Conservation (phyloP, 1,139 yeast genomes). For the Geotrichum phurueaensis region DNA sequence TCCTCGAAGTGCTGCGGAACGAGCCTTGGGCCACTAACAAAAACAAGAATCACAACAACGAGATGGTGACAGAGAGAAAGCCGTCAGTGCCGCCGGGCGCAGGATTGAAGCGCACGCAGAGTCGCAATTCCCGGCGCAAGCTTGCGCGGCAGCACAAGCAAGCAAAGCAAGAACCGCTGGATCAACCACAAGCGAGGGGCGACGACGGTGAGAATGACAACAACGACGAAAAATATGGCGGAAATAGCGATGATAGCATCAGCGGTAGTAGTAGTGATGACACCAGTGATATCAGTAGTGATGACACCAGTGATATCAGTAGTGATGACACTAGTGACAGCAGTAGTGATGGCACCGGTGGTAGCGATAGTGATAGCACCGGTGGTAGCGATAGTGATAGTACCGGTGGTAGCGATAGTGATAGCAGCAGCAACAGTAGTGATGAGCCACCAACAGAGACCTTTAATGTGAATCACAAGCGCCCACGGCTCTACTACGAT, state of each 20-base stretch:
- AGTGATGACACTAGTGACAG: background rate
- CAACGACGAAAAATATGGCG: too few species aligned
- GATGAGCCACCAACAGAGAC: background rate
- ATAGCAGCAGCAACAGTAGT: conserved; percentile 1
- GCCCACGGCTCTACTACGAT: background rate
- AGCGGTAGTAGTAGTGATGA: background rate
- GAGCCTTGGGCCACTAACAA: background rate
- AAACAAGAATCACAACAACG: background rate
- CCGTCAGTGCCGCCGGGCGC: background rate
- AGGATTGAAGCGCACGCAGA: background rate
- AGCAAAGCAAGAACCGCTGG: background rate
- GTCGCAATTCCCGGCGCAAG: background rate
- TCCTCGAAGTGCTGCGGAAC: background rate
- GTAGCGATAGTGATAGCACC: background rate
- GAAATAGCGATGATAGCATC: too few species aligned
- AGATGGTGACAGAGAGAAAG: background rate
- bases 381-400: background rate
- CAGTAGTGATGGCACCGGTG: background rate
- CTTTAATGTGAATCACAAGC: background rate
- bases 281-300: background rate
- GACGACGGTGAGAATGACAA: too few species aligned
- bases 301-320: background rate
- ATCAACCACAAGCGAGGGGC: background rate
- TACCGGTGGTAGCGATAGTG: conserved; percentile 7
- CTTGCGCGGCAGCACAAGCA: background rate